Evolutionary conservation across 2,329 filamentous ascomycete genomes (phyloP), one percentile per base, ranked within the genome.

Genomic region (Colletotrichum siamense): DNA sequence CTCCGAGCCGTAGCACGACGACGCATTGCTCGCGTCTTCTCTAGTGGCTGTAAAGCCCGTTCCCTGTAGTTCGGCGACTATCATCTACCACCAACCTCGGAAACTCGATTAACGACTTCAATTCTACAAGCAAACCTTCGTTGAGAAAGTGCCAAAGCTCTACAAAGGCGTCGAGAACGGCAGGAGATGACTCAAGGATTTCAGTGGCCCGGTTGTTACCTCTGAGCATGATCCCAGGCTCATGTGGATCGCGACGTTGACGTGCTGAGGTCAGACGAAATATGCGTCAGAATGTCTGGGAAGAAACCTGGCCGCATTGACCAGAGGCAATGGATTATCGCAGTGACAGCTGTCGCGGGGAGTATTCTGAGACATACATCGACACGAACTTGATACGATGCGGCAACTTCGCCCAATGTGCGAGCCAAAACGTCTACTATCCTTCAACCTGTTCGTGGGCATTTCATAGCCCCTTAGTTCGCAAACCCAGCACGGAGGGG

Each of bases 381-480:
- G 70, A 69, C 59, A 52, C 59, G 28, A 65, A 75, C 34, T 61
- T 74, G 70, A 69, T 28, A 76, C 73, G 32, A 69, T 71, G 44
- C 28, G 24, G 34, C 34, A 61, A 28, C 13, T 39, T 8, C 26
- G n/a, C 18, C 34, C 24, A 32, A n/a, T 32, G 24, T 18, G 15
- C 24, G 16, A 13, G 24, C 28, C 10, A 32, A 34, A 15, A 26
- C 18, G 6, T 63, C 6, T 13, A 52, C 44, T 22, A 13, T 52
- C 12, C n/a, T 18, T 52, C n/a, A 22, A 52, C n/a, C 44, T 52
- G 44, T 52, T 4, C 44, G n/a, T 52, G 44, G n/a, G 10, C n/a
- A 52, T 22, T n/a, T 52, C 44, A 52, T 30, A 52, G n/a, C n/a
- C 10, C 44, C 44, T 7, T 22, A 24, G n/a, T 52, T 52, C 44